Conservation (phyloP, 1,139 yeast genomes). For the Citeromyces hawaiiensis region DNA sequence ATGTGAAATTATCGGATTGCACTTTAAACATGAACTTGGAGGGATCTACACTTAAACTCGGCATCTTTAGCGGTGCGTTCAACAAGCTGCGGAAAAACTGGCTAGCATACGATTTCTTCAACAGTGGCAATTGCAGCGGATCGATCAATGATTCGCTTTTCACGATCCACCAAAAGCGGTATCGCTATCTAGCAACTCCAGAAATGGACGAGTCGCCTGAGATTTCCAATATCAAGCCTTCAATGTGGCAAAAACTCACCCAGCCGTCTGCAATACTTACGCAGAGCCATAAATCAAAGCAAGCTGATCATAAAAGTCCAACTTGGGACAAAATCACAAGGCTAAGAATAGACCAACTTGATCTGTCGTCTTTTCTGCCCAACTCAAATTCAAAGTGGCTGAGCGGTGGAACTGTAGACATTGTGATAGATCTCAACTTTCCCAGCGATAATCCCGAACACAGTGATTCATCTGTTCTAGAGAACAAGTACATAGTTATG, state of each 20-base stretch:
- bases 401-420: conserved; percentile 54
- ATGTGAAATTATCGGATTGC: conserved; percentile 18
- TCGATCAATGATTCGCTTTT: conserved; percentile 63
- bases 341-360: conserved; percentile 52
- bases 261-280: not conserved
- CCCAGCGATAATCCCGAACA: conserved; percentile 22
- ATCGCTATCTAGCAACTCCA: conserved; percentile 24
- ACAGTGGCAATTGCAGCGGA: conserved; percentile 59
- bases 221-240: not conserved
- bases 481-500: conserved; percentile 43
- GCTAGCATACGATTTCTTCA: conserved; percentile 50
- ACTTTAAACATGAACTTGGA: conserved; percentile 23
- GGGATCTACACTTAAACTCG: conserved; percentile 29
- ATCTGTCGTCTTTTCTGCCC: conserved; percentile 27
- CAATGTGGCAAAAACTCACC: not conserved
- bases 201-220: conserved; percentile 13
- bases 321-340: conserved; percentile 43
- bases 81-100: conserved; percentile 47
- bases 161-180: conserved; percentile 54
- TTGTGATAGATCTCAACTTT: conserved; percentile 56
- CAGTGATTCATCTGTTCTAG: not conserved
- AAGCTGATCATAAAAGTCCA: conserved; percentile 20
- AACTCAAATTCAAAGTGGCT: conserved; percentile 54
- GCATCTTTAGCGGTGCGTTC: conserved; percentile 52
- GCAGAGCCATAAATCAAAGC: conserved; percentile 1